Percentiles rank a stretch among this genome's conserved stretches.
Conservation (phyloP, 768 basidiomycete species). For the Lactarius evosmus region DNA sequence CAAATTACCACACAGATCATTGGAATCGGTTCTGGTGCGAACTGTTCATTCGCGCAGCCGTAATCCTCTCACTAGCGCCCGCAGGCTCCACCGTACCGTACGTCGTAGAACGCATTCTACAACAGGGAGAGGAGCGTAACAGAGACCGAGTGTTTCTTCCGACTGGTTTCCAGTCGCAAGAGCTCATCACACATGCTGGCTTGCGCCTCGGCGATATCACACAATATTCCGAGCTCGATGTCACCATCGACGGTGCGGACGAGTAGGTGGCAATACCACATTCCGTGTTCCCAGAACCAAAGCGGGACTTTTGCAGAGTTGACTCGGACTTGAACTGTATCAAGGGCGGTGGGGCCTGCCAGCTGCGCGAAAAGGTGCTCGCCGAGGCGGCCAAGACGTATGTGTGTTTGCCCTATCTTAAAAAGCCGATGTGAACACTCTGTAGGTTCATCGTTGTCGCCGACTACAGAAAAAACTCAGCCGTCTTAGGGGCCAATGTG, state of each 20-base stretch:
- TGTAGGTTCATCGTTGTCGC: conserved; percentile 84
- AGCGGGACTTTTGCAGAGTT: conserved; percentile 51
- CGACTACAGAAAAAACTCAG: conserved; percentile 92
- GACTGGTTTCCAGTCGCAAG: conserved; percentile 95
- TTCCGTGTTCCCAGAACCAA: background rate
- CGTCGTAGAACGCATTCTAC: conserved; percentile 90
- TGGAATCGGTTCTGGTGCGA: conserved; percentile 79
- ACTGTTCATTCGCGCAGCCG: background rate
- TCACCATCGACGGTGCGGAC: conserved; percentile 97
- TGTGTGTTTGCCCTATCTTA: conserved; percentile 31
- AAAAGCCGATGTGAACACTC: background rate
- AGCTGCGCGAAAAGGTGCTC: conserved; percentile 93
- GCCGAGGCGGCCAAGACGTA: conserved; percentile 92
- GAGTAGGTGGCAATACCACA: conserved; percentile 55
- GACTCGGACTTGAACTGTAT: conserved; percentile 86
- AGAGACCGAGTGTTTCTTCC: conserved; percentile 83
- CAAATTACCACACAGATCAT: conserved; percentile 54
- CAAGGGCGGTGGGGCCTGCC: conserved; percentile 97
- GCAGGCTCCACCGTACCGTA: conserved; percentile 94
- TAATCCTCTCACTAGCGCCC: background rate
- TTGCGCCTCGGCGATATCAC: conserved; percentile 85
- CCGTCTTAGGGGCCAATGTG: conserved; percentile 78
- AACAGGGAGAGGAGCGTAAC: conserved; percentile 77
- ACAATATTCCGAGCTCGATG: conserved; percentile 84
- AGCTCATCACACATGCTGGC: conserved; percentile 81